phyloP scores from a whole-genome alignment of 106 monocot species.

The Ottelia alismoides region DNA sequence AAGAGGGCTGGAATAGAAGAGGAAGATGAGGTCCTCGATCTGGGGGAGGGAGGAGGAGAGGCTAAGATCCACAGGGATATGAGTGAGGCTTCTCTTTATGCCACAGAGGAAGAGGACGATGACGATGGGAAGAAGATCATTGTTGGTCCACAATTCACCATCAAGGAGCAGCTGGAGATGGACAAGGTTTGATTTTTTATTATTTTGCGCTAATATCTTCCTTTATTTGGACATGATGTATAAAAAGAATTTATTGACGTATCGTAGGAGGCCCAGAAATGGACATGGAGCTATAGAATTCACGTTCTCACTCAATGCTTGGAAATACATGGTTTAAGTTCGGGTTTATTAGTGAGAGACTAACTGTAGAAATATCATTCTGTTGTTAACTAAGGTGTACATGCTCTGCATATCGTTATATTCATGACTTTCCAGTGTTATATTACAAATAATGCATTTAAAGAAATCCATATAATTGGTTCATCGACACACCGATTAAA shows the following conservation, averaged over 20 bases:
- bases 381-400: too few relatives aligned
- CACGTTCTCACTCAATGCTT: too few relatives aligned
- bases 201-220: not conserved
- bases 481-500: too few relatives aligned
- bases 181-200: constrained; percentile 25
- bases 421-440: too few relatives aligned
- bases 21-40: not conserved
- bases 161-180: constrained; percentile 69
- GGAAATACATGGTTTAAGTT: too few relatives aligned
- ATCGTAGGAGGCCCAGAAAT: too few relatives aligned
- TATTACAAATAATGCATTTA: too few relatives aligned
- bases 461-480: too few relatives aligned
- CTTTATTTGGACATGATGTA: constrained; percentile 3
- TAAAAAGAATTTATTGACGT: not conserved
- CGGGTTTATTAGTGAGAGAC: too few relatives aligned
- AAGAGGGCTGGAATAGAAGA: constrained; percentile 33
- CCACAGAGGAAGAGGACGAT: constrained; percentile 29
- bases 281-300: too few relatives aligned
- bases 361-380: too few relatives aligned
- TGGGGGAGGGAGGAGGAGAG: not conserved
- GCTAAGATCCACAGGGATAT: constrained; percentile 14
- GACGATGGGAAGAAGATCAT: constrained; percentile 33
- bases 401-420: too few relatives aligned
- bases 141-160: constrained; percentile 54
- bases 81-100: constrained; percentile 29